These are phyloP conservation scores for Apiotrichum brassicae DNA, from an alignment of 1,284 basidiomycete species.

Conservation along the genomic window DNA sequence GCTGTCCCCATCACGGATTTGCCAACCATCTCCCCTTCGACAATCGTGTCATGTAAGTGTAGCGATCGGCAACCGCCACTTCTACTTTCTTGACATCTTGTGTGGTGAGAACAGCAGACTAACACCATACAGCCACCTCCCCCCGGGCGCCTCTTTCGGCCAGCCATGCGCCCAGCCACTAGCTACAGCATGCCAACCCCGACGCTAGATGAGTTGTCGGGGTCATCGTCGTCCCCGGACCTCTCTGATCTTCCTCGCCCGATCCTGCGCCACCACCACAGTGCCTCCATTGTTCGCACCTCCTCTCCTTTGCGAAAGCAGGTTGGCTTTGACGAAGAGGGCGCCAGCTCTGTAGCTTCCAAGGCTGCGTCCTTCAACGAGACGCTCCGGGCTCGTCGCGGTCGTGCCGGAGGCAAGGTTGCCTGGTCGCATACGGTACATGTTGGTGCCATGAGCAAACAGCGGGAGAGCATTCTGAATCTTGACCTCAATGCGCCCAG, in stretches of 20 bases:
- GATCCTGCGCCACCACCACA: constrained; percentile 7
- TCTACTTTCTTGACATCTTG: too few species aligned
- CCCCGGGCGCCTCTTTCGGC: too few species aligned
- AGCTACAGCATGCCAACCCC: too few species aligned
- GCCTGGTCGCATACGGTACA: constrained; percentile 10
- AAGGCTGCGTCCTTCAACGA: not conserved
- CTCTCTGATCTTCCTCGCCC: constrained; percentile 4
- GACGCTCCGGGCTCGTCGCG: not conserved
- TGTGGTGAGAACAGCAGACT: too few species aligned
- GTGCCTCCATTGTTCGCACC: constrained; percentile 4
- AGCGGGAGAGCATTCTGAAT: not conserved
- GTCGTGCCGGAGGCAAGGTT: not conserved
- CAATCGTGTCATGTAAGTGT: not conserved
- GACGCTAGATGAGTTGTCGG: too few species aligned
- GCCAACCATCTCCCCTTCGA: not conserved
- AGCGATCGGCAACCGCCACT: too few species aligned
- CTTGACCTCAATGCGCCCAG: not conserved
- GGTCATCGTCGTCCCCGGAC: too few species aligned
- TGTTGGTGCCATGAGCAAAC: not conserved
- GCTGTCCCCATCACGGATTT: not conserved
- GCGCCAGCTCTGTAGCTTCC: not conserved
- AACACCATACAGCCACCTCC: not conserved
- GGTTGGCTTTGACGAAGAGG: constrained; percentile 9
- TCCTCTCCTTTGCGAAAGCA: constrained; percentile 13
- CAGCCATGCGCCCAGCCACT: too few species aligned